Base-by-base conservation (phyloP, 768 basidiomycete genomes). In the Peribolospora kevripleyi region DNA sequence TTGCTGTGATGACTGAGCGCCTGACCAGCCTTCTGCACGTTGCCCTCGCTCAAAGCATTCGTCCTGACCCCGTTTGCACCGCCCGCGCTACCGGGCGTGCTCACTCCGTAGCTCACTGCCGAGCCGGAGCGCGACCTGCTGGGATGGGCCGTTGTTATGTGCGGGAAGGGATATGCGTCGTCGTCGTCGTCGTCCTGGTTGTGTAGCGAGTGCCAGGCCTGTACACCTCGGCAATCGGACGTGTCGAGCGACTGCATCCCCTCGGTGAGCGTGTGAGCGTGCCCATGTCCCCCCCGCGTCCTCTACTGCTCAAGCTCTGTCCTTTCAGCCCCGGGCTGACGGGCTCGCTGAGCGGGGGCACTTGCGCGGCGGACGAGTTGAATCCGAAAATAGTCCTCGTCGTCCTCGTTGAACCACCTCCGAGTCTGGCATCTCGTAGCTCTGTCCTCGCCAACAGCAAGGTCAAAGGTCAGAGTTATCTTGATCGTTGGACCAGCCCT, bases 251-350 rank as follows among this genome's bases (percentile, higher is more conserved):
- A 68, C 65, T 93, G 80, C 90, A 95, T 95, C 82, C 82, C 70
- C 61, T 72, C 70, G 53, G 62, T 67, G 47, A 88, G 70, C 38
- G 87, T 91, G 62, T 67, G 47, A 88, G 70, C 38, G 87, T 91
- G 13, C 83, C 87, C 59, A 91, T 74, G 70, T 93, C 81, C 87
- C 6, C 88, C 88, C 0, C 93, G 91, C 0, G 93, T 98, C 62
- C 84, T 84, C 78, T 25, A 25, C 25, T 25, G 25, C 25, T 25
- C 25, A 25, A 25, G 25, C 25, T 25, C 25, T n/a, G n/a, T 48
- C 47, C 9, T 39, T 55, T 75, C 70, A 84, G 74, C 61, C 81
- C 74, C 14, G 93, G 93, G 66, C 83, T 86, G 2, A 84, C 81
- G 42, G 91, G 93, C 56, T 81, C 80, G 57, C 81, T 83, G 57